These are phyloP conservation scores for Spiraea crenata DNA, from an alignment of 331 rosid species.

Conservation along the genomic window DNA sequence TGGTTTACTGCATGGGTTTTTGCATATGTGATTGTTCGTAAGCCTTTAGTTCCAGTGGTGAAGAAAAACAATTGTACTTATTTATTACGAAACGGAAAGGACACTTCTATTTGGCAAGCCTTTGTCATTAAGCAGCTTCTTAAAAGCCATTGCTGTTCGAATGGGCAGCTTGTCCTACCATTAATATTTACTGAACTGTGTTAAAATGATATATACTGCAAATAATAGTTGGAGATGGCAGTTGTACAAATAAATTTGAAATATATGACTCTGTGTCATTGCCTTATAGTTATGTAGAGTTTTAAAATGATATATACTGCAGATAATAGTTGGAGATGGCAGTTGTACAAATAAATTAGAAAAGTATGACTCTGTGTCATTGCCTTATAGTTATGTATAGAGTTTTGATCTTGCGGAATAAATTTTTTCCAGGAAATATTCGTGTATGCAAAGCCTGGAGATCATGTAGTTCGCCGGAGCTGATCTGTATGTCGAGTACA, in stretches of 20 bases:
- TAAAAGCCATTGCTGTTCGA: background rate
- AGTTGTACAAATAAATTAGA: background rate
- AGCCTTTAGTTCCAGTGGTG: no score
- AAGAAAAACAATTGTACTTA: no score
- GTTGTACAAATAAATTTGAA: background rate
- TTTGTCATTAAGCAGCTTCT: background rate
- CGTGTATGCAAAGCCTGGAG: conserved; percentile 66
- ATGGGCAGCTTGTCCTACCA: no score
- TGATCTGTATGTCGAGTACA: conserved; percentile 56
- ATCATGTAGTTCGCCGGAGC: conserved; percentile 79
- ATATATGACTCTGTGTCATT: background rate
- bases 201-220: background rate
- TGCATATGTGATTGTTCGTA: background rate
- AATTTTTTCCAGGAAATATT: conserved; percentile 54
- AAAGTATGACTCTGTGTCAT: conserved; percentile 2
- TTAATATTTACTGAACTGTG: background rate
- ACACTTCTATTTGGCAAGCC: background rate
- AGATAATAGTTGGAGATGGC: background rate
- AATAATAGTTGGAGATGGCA: background rate
- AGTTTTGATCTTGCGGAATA: conserved; percentile 4
- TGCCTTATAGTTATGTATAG: background rate
- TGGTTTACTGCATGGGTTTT: background rate
- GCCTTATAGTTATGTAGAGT: conserved; percentile 1
- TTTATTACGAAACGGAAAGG: background rate
- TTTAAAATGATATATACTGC: background rate